Evolutionary conservation across 768 basidiomycete species (phyloP).

Genomic region (Leucosporidium scottii): DNA sequence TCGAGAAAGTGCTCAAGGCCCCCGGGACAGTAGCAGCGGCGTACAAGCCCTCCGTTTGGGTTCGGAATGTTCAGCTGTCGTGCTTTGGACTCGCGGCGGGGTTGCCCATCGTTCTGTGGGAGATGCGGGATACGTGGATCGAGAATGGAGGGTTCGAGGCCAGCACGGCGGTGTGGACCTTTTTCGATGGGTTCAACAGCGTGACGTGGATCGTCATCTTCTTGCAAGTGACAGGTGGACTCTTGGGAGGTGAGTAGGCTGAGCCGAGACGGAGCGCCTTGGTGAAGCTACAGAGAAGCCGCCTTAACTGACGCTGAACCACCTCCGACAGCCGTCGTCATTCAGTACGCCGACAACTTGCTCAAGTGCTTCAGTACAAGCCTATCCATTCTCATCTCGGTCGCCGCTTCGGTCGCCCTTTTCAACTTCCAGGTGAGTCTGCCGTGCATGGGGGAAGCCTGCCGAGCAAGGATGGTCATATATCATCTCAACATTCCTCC

Average conservation of each 20-base stretch:
- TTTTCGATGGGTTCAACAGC: constrained; percentile 70
- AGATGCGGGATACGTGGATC: constrained; percentile 10
- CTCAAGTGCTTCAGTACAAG: constrained; percentile 66
- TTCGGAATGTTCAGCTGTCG: constrained; percentile 90
- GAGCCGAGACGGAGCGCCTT: not conserved
- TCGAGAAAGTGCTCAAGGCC: constrained; percentile 83
- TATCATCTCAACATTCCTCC: too few species aligned
- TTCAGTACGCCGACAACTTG: constrained; percentile 57
- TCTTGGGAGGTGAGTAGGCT: constrained; percentile 59
- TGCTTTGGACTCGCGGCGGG: constrained; percentile 85
- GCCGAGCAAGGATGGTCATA: too few species aligned
- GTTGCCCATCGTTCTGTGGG: constrained; percentile 51
- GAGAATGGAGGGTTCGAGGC: constrained; percentile 2
- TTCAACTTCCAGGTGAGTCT: constrained; percentile 58
- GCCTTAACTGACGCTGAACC: not conserved
- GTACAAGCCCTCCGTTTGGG: constrained; percentile 72
- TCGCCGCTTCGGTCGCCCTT: constrained; percentile 77
- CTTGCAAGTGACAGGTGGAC: constrained; percentile 77
- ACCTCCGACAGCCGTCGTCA: constrained; percentile 52
- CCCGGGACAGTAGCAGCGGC: not conserved
- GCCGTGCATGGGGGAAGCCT: too few species aligned
- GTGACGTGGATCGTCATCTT: constrained; percentile 85
- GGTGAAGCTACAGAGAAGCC: not conserved
- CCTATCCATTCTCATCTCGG: constrained; percentile 84
- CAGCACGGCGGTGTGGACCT: not conserved